Percentiles rank a stretch among this genome's conserved stretches.
Conservation (phyloP, 208 protist species). For the Zelonia costaricensis region DNA sequence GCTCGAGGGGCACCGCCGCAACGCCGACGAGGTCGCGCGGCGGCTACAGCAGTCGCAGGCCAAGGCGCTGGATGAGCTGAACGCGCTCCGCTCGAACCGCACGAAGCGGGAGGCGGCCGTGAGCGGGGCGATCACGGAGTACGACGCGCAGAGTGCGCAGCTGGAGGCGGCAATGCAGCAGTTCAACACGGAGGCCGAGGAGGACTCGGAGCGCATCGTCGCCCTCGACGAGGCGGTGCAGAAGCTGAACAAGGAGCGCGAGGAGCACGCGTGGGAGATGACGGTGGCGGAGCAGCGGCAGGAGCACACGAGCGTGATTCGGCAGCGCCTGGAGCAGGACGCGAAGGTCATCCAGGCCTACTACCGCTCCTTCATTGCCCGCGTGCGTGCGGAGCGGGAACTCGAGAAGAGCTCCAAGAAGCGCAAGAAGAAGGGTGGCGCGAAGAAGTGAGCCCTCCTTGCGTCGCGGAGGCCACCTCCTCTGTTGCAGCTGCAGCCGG, state of each 20-base stretch:
- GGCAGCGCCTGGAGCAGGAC: constrained; percentile 36
- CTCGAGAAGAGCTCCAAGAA: constrained; percentile 40
- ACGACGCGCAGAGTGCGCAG: constrained; percentile 69
- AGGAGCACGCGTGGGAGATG: constrained; percentile 73
- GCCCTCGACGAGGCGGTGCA: constrained; percentile 63
- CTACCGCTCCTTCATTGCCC: constrained; percentile 67
- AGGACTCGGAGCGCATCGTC: constrained; percentile 72
- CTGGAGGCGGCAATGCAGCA: constrained; percentile 38
- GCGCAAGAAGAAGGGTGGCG: constrained; percentile 43
- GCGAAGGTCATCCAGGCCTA: constrained; percentile 86
- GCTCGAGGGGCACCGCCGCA: constrained; percentile 47
- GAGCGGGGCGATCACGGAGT: constrained; percentile 81
- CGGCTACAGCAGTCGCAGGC: constrained; percentile 36
- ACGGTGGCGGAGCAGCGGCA: constrained; percentile 68
- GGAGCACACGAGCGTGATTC: constrained; percentile 60
- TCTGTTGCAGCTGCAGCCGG: too few species aligned
- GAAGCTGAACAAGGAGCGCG: constrained; percentile 48
- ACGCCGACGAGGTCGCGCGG: constrained; percentile 41
- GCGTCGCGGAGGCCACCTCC: too few species aligned
- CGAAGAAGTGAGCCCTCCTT: constrained; percentile 35
- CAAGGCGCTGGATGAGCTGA: constrained; percentile 57
- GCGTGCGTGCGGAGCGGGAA: constrained; percentile 41
- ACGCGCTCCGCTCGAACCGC: constrained; percentile 59
- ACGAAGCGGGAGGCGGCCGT: constrained; percentile 84
- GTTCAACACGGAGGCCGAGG: constrained; percentile 76